A percentile compares a stretch with the other conserved stretches of the same genome.
These are phyloP conservation scores for Pleodorina starrii DNA, from an alignment of 139 green algal genomes.

Conservation along the genomic window DNA sequence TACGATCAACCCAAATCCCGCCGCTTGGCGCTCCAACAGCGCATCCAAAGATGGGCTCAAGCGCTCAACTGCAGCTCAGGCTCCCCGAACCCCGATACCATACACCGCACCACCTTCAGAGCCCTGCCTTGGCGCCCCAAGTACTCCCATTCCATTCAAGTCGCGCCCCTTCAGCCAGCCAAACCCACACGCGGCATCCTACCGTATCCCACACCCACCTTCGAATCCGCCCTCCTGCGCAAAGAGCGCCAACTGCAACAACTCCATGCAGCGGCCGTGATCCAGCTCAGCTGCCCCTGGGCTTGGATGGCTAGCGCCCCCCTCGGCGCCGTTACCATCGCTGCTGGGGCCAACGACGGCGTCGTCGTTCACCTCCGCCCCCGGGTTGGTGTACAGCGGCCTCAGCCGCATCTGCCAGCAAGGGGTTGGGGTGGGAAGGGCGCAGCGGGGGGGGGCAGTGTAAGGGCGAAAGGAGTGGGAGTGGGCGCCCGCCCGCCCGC, in stretches of 20 bases:
- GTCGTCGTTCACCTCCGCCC: constrained; percentile 2
- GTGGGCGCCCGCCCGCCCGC: too few species aligned
- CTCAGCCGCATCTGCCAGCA: constrained; percentile 52
- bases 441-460: neutral
- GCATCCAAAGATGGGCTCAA: too few species aligned
- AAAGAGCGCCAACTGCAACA: constrained; percentile 67
- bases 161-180: too few species aligned
- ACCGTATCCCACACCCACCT: neutral
- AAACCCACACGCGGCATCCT: too few species aligned
- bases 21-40: too few species aligned
- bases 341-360: constrained; percentile 1
- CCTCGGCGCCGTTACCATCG: neutral
- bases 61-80: too few species aligned
- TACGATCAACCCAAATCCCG: too few species aligned
- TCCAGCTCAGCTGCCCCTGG: neutral
- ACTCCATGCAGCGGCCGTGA: constrained; percentile 15
- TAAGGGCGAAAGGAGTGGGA: neutral
- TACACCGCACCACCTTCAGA: neutral
- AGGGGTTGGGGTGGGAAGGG: too few species aligned
- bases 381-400: constrained; percentile 60
- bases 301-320: too few species aligned
- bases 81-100: neutral
- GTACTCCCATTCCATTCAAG: too few species aligned
- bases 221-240: constrained; percentile 52
- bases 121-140: too few species aligned